phyloP scores from a whole-genome alignment of 1,284 basidiomycete species.

The Cutaneotrichosporon sp. region DNA sequence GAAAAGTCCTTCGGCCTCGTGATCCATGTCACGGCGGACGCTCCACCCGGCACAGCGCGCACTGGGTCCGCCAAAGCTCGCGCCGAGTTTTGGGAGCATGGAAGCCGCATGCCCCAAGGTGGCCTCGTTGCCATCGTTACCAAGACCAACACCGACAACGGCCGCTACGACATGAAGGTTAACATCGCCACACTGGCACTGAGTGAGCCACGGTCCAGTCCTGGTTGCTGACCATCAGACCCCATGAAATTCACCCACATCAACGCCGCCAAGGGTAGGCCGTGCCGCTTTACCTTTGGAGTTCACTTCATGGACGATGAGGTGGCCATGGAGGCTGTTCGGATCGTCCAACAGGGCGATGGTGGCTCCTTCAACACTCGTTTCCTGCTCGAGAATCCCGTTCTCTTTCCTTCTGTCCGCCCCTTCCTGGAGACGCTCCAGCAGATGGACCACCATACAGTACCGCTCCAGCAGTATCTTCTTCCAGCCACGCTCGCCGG shows the following conservation, averaged over 20 bases:
- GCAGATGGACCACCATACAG: constrained; percentile 57
- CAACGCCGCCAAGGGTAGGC: neutral
- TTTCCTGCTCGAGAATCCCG: constrained; percentile 61
- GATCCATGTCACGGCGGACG: constrained; percentile 55
- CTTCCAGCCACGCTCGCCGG: constrained; percentile 47
- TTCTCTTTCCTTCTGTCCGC: constrained; percentile 64
- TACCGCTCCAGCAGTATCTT: constrained; percentile 63
- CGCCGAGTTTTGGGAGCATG: constrained; percentile 60
- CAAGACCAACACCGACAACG: constrained; percentile 39
- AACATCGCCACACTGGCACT: constrained; percentile 15
- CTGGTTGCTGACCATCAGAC: neutral
- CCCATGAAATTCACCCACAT: neutral
- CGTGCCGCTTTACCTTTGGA: constrained; percentile 39
- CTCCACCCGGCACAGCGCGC: constrained; percentile 54
- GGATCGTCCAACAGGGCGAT: constrained; percentile 3
- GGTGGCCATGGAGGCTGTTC: constrained; percentile 51
- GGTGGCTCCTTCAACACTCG: constrained; percentile 8
- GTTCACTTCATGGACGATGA: constrained; percentile 61
- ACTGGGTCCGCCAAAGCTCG: constrained; percentile 30
- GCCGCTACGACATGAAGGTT: neutral
- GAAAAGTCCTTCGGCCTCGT: constrained; percentile 59
- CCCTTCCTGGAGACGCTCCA: constrained; percentile 64
- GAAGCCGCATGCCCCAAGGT: constrained; percentile 61
- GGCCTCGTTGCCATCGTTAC: constrained; percentile 63
- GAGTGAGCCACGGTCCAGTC: constrained; percentile 5